phyloP scores from a whole-genome alignment of 192 early-diverging fungal species.

The Coemansia sp. region DNA sequence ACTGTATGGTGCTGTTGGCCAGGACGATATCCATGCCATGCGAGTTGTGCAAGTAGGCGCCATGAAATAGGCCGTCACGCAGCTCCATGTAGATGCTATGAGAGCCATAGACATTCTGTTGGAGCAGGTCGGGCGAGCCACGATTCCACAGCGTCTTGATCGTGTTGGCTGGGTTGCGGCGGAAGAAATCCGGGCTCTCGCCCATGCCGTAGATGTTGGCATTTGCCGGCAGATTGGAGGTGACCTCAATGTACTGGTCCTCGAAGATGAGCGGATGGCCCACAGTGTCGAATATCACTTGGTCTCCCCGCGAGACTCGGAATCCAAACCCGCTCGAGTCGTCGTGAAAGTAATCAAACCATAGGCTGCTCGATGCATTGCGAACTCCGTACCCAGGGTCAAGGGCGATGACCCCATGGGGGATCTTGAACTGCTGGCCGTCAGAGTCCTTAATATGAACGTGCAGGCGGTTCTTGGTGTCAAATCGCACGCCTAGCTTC shows the following conservation, averaged over 20 bases:
- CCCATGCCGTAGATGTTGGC: slow-evolving; percentile 71
- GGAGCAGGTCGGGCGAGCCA: slow-evolving; percentile 49
- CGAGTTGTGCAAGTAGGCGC: slow-evolving; percentile 59
- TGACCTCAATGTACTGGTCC: slow-evolving; percentile 66
- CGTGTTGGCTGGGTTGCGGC: slow-evolving; percentile 48
- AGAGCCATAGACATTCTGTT: slow-evolving; percentile 63
- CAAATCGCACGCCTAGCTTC: slow-evolving; percentile 52
- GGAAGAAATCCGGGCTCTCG: slow-evolving; percentile 58
- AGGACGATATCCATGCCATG: slow-evolving; percentile 69
- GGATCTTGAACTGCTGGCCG: slow-evolving; percentile 51
- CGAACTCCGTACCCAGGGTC: slow-evolving; percentile 10
- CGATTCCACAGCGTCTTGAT: slow-evolving; percentile 41
- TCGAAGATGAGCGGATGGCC: slow-evolving; percentile 58
- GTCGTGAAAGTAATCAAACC: slow-evolving; percentile 15
- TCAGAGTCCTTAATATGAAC: slow-evolving; percentile 49
- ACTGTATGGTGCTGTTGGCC: slow-evolving; percentile 54
- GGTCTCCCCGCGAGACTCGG: slow-evolving; percentile 19
- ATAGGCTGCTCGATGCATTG: slow-evolving; percentile 10
- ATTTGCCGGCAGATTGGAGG: slow-evolving; percentile 53
- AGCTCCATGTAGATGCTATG: slow-evolving; percentile 68
- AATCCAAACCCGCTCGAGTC: slow-evolving; percentile 32
- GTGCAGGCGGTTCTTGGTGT: slow-evolving; percentile 55
- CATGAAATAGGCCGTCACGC: slow-evolving; percentile 54
- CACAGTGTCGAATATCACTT: slow-evolving; percentile 35
- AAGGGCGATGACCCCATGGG: slow-evolving; percentile 21